These are phyloP conservation scores for Voacanga thouarsii DNA, from an alignment of 257 asterid genomes.

Conservation along the genomic window DNA sequence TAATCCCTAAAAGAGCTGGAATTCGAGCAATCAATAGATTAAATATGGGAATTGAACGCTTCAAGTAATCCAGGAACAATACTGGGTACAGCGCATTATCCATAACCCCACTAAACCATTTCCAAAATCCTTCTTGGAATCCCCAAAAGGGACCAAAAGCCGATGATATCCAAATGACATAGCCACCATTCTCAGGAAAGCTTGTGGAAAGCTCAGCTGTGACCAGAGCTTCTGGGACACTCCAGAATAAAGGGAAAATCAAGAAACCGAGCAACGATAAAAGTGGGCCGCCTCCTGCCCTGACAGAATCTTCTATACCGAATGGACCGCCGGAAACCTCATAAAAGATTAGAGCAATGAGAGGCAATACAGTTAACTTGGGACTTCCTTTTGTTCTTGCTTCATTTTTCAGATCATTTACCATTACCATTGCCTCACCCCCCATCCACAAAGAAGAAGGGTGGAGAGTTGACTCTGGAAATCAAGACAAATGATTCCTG, in stretches of 20 bases:
- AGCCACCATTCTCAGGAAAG: conserved; percentile 85
- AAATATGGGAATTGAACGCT: conserved; percentile 68
- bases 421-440: conserved; percentile 41
- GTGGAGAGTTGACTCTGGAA: conserved; percentile 10
- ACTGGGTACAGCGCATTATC: conserved; percentile 94
- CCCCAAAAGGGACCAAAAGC: conserved; percentile 90
- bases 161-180: conserved; percentile 78
- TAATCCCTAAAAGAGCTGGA: conserved; percentile 68
- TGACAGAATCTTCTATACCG: conserved; percentile 88
- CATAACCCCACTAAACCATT: conserved; percentile 96
- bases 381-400: conserved; percentile 30
- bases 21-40: conserved; percentile 44
- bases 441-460: conserved; percentile 28
- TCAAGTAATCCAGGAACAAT: conserved; percentile 79
- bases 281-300: conserved; percentile 75
- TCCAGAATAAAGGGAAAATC: conserved; percentile 75
- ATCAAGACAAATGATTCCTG: not conserved
- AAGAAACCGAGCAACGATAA: conserved; percentile 71
- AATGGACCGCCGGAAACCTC: conserved; percentile 94
- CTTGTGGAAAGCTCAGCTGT: conserved; percentile 81
- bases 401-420: conserved; percentile 17
- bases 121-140: conserved; percentile 86
- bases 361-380: conserved; percentile 65
- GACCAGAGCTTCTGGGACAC: conserved; percentile 85
- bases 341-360: conserved; percentile 80